These are phyloP conservation scores for Ophiocordyceps australis DNA, from an alignment of 2,329 filamentous ascomycete genomes.

Conservation along the genomic window DNA sequence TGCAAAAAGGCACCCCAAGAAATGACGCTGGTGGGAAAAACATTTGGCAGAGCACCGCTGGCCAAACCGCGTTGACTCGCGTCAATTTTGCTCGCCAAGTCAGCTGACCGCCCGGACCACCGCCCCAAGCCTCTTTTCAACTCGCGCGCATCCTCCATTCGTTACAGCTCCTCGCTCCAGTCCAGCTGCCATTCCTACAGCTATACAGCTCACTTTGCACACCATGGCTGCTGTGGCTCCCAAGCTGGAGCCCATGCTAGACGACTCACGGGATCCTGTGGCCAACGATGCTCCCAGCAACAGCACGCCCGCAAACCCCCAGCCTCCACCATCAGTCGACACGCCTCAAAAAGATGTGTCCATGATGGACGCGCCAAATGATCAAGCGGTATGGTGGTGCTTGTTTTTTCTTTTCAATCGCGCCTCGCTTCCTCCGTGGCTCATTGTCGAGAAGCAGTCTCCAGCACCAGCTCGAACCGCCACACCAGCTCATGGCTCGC, in stretches of 20 bases:
- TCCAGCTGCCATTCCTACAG: too few relatives aligned
- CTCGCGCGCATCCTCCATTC: too few relatives aligned
- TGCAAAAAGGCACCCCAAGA: too few relatives aligned
- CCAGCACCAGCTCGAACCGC: conserved; percentile 24
- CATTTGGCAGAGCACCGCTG: too few relatives aligned
- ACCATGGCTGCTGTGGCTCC: conserved; percentile 13
- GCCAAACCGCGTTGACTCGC: too few relatives aligned
- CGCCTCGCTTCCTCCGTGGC: not conserved
- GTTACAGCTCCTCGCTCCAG: too few relatives aligned
- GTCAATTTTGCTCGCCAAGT: conserved; percentile 13
- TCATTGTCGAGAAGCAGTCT: conserved; percentile 7
- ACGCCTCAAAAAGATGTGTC: conserved; percentile 17
- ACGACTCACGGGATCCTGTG: conserved; percentile 6
- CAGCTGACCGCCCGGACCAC: conserved; percentile 13
- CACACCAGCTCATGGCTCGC: conserved; percentile 31
- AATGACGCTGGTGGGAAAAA: too few relatives aligned
- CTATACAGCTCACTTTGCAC: too few relatives aligned
- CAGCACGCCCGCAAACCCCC: conserved; percentile 5
- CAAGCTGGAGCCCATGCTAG: conserved; percentile 6
- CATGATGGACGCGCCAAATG: conserved; percentile 23
- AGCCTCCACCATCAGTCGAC: conserved; percentile 4
- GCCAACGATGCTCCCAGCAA: conserved; percentile 6
- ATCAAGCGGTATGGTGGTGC: conserved; percentile 17
- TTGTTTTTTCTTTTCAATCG: not conserved
- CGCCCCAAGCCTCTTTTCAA: not conserved